Evolutionary conservation across 1,284 basidiomycete genomes (phyloP), one percentile per base, ranked within the genome.

Genomic region (Cutaneotrichosporon mucoides): DNA sequence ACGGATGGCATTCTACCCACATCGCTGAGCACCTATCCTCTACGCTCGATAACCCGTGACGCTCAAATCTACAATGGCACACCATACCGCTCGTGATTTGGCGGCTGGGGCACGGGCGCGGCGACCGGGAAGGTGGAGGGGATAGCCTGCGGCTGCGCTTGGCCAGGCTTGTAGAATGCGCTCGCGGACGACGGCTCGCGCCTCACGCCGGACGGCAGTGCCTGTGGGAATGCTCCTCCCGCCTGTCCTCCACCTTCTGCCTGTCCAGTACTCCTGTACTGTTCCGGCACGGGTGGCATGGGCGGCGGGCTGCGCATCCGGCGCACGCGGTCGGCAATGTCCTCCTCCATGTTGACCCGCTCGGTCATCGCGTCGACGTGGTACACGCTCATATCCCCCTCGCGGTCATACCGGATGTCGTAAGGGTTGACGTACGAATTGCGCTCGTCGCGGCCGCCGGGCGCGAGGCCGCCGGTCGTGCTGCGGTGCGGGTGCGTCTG

Each of bases 371-470:
- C 53, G 48, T 67, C 66, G 48, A 65, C 63, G 55, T 65, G 57
- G 59, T 72, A 72, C 12, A 68, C 55, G 47, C 66, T 68, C 66
- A 69, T 72, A 54, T 63, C 60, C 55, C 67, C 62, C 16, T 55
- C 50, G 12, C 49, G 53, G 51, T 66, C 58, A 60, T 61, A 72
- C 62, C 57, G 50, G 15, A 69, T 69, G 49, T 70, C 69, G 57
- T 68, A 72, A 2, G 69, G 68, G 33, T 66, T 71, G 43, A 62
- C 62, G 59, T 69, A 71, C 55, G 61, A 63, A 12, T 56, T 54
- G 53, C 61, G 48, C 40, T 51, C 34, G 36, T 40, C 44, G 24
- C 24, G 24, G 24, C 24, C 24, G 24, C 24, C 24, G 24, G 24
- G 24, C 24, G 24, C 24, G 24, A 24, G 24, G 24, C 24, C 24